phyloP scores from a whole-genome alignment of 305 asterid species.

The Fraxinus dipetala region DNA sequence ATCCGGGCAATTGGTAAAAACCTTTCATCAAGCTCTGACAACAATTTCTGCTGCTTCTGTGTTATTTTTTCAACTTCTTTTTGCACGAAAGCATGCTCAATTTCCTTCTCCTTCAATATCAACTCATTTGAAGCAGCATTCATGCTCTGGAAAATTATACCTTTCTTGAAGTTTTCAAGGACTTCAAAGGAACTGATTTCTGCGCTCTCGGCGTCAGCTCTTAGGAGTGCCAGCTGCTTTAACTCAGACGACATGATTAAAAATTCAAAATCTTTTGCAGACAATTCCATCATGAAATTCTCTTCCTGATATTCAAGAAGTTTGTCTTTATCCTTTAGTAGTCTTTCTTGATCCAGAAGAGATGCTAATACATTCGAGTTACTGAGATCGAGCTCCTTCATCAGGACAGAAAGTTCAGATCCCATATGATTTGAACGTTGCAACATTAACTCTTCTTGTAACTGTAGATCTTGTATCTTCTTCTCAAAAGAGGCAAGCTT shows the following conservation, averaged over 20 bases:
- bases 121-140: slow-evolving; percentile 54
- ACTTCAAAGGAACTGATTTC: slow-evolving; percentile 33
- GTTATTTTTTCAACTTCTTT: slow-evolving; percentile 32
- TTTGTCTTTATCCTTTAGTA: slow-evolving; percentile 61
- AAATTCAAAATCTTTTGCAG: slow-evolving; percentile 60
- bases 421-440: slow-evolving; percentile 76
- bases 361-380: slow-evolving; percentile 47
- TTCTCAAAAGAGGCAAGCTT: slow-evolving; percentile 66
- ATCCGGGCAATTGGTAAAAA: slow-evolving; percentile 22
- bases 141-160: slow-evolving; percentile 43
- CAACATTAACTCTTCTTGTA: slow-evolving; percentile 81
- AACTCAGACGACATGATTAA: slow-evolving; percentile 57
- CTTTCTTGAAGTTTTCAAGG: slow-evolving; percentile 54
- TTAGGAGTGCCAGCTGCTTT: slow-evolving; percentile 39
- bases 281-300: slow-evolving; percentile 41
- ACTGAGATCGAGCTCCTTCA: slow-evolving; percentile 73
- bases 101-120: slow-evolving; percentile 57
- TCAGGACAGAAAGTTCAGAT: slow-evolving; percentile 58
- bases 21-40: slow-evolving; percentile 32
- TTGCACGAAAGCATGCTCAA: slow-evolving; percentile 24
- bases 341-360: slow-evolving; percentile 57
- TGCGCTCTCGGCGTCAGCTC: slow-evolving; percentile 40
- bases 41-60: slow-evolving; percentile 26
- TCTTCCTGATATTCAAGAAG: slow-evolving; percentile 55
- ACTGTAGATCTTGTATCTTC: slow-evolving; percentile 64